Conservation (phyloP, 345 rosid species). For the Syzygium aromaticum region DNA sequence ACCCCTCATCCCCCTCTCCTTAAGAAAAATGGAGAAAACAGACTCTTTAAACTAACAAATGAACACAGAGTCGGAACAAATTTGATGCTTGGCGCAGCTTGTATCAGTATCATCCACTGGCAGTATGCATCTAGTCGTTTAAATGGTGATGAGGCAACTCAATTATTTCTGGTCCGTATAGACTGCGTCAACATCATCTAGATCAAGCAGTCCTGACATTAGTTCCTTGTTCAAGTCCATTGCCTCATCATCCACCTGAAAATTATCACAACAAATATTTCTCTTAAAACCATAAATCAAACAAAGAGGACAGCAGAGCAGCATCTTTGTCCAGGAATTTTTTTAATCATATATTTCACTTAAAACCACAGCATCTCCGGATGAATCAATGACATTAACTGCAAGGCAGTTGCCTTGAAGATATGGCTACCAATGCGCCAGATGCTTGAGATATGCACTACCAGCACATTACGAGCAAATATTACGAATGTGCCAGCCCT, state of each 20-base stretch:
- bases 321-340: background rate
- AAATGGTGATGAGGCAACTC: background rate
- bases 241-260: constrained; percentile 89
- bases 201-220: constrained; percentile 69
- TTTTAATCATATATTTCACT: background rate
- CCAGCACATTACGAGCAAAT: background rate
- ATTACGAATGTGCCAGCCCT: background rate
- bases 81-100: background rate
- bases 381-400: background rate
- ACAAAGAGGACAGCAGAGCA: background rate
- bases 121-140: background rate
- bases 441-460: background rate
- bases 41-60: background rate
- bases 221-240: constrained; percentile 86
- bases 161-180: constrained; percentile 70
- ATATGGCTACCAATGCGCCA: background rate
- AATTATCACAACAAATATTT: background rate
- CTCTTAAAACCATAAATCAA: background rate
- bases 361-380: background rate
- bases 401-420: background rate
- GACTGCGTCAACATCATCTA: constrained; percentile 88
- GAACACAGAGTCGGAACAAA: background rate
- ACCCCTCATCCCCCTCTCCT: background rate
- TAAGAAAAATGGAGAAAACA: background rate
- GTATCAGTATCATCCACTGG: background rate